Evolutionary conservation across 2,329 filamentous ascomycete species (phyloP), one percentile per base, ranked within the genome.

Genomic region (Ophioceras dolichostomum): DNA sequence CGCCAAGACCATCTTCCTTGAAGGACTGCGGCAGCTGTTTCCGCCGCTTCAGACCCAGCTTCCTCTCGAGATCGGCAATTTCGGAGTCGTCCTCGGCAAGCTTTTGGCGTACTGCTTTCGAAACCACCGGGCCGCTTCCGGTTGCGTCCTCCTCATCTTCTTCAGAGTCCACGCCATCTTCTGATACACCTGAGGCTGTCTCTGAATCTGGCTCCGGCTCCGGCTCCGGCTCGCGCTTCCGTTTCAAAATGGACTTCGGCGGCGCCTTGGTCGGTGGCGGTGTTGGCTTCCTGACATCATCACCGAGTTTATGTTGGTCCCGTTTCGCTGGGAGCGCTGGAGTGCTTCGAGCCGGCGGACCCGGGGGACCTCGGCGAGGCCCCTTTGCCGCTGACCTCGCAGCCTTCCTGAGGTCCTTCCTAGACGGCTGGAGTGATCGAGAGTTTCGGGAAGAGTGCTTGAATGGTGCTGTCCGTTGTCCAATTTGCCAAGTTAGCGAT

Each of bases 51-150:
- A 95, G 70, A 0, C 91, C 89, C 3, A 98, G 63, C 51, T 84
- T 93, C 56, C 80, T 87, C 61, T 98, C 91, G 22, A 95, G 64
- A 3, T 78, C 78, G 16, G 81, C 79, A 47, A 98, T 96, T 48
- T 94, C 86, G 2, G 78, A 83, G 50, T 96, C 87, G 41, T 98
- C 89, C 43, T 84, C 68, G 1, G 74, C 78, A 4, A 95, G 62
- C 47, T 73, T 76, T 4, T 79, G 70, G 50, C 69, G 74, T n/a
- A 76, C 53, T 16, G 45, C 45, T 34, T 54, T 59, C 5, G 61
- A 56, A 2, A 51, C 14, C 10, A 46, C 43, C 9, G 42, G 26
- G 13, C 47, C 33, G 45, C 53, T 29, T 51, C 47, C 32, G 45
- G 45, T 28, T 46, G 49, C 34, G 2, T 46, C 43, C 1, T 44